These are phyloP conservation scores for Gnomoniopsis smithogilvyi DNA, from an alignment of 2,329 filamentous ascomycete genomes.

Conservation along the genomic window DNA sequence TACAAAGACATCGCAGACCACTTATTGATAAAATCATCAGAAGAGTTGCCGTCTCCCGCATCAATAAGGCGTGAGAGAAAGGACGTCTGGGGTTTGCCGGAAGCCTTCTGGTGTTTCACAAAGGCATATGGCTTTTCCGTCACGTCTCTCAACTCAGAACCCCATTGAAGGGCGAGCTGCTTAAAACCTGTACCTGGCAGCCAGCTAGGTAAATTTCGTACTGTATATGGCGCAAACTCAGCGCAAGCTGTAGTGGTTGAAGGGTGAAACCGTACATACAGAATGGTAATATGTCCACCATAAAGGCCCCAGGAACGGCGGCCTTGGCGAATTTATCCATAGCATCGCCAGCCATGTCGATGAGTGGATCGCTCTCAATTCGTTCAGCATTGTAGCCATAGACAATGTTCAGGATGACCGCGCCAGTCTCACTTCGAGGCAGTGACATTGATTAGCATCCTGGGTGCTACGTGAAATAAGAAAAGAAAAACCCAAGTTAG, in stretches of 20 bases:
- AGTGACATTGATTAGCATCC: too few relatives aligned
- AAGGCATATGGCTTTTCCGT: background rate
- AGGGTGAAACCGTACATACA: background rate
- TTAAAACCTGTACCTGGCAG: slow-evolving; percentile 30
- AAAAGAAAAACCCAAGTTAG: too few relatives aligned
- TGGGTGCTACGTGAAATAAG: too few relatives aligned
- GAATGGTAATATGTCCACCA: slow-evolving; percentile 30
- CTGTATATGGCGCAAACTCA: slow-evolving; percentile 22
- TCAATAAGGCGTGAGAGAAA: slow-evolving; percentile 26
- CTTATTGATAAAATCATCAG: slow-evolving; percentile 18
- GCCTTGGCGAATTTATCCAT: slow-evolving; percentile 27
- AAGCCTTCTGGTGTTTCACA: slow-evolving; percentile 27
- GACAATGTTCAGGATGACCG: slow-evolving; percentile 20
- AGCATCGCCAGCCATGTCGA: slow-evolving; percentile 27
- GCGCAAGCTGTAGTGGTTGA: background rate
- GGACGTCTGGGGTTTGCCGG: slow-evolving; percentile 19
- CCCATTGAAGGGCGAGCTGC: slow-evolving; percentile 26
- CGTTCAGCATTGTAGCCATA: slow-evolving; percentile 32
- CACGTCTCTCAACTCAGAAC: background rate
- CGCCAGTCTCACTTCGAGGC: slow-evolving; percentile 4
- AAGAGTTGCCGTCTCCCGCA: background rate
- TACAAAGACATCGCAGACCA: slow-evolving; percentile 21
- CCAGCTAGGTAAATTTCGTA: slow-evolving; percentile 28
- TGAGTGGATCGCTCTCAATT: slow-evolving; percentile 27
- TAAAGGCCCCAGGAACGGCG: slow-evolving; percentile 29